phyloP scores from a whole-genome alignment of 306 rosid species.

The Lathyrus sativus region DNA sequence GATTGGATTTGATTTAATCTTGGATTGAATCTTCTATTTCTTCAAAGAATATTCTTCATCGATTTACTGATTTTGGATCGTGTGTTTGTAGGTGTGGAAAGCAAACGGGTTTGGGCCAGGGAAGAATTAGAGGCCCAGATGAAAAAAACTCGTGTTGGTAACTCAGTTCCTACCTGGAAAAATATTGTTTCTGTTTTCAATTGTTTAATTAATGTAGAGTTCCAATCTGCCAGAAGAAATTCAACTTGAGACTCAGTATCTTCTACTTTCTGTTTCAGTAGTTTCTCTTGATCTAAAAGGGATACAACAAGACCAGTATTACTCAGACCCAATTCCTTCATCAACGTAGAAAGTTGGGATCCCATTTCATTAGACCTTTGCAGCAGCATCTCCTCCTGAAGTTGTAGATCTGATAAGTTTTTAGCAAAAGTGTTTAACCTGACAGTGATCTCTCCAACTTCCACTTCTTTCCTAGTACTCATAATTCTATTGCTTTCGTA shows the following conservation, averaged over 20 bases:
- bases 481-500: no score
- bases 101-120: no score
- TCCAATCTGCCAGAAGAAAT: no score
- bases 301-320: constrained; percentile 52
- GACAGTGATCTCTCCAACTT: constrained; percentile 61
- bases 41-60: no score
- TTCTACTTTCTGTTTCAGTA: constrained; percentile 52
- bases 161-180: no score
- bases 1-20: no score
- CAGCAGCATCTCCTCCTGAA: constrained; percentile 84
- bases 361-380: constrained; percentile 82
- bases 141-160: no score
- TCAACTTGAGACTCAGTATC: constrained; percentile 57
- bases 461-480: no score
- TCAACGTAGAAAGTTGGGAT: constrained; percentile 69
- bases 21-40: no score
- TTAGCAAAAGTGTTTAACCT: constrained; percentile 65
- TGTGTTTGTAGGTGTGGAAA: no score
- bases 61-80: no score
- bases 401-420: constrained; percentile 69
- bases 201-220: constrained; percentile 47
- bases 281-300: constrained; percentile 66
- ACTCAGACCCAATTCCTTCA: constrained; percentile 69
- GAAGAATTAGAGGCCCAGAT: no score
- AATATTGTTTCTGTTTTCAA: constrained; percentile 56